Evolutionary conservation across 2,329 filamentous ascomycete genomes (phyloP), one percentile per base, ranked within the genome.

Genomic region (Colletotrichum nymphaeae): DNA sequence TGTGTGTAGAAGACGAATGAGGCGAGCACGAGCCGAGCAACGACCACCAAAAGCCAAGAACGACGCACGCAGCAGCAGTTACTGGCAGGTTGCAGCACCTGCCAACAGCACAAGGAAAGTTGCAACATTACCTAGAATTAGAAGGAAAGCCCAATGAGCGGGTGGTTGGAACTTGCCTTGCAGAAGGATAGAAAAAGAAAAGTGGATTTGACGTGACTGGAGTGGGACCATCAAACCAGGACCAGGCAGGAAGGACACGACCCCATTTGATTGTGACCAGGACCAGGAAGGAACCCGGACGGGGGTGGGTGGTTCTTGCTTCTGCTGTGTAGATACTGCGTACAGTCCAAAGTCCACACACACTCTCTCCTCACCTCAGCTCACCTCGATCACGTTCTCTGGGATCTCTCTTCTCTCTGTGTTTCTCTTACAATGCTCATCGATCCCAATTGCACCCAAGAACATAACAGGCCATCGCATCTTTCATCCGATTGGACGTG

Each of bases 141-240:
- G 32, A 35, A 35, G 32, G 32, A 37, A 42, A 32, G 28, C 6
- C 19, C 42, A 19, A n/a, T 12, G 24, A n/a, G 35, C 60, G 67
- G 67, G 56, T 70, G 70, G 67, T 70, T 70, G 70, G 66, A 69
- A 69, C 70, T 59, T 64, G 66, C 66, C 70, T 59, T 64, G 66
- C 66, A 73, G 59, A 60, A 55, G 52, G 22, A 55, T 4, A 55
- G 14, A 26, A 26, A 42, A 42, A 42, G 32, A 64, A 64, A 53
- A 56, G 70, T 62, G 67, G 70, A 6, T 65, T 66, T 73, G 46
- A 73, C 67, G 60, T 70, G 70, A 66, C 63, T 26, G 53, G 19
- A 53, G 63, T 16, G 60, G 46, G 46, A 46, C 26, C 28, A 64
- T 12, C 8, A 26, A 26, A 67, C 46, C 19, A 42, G 37, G 57